Base-by-base conservation (phyloP, 768 basidiomycete genomes). In the Suillus sp. region DNA sequence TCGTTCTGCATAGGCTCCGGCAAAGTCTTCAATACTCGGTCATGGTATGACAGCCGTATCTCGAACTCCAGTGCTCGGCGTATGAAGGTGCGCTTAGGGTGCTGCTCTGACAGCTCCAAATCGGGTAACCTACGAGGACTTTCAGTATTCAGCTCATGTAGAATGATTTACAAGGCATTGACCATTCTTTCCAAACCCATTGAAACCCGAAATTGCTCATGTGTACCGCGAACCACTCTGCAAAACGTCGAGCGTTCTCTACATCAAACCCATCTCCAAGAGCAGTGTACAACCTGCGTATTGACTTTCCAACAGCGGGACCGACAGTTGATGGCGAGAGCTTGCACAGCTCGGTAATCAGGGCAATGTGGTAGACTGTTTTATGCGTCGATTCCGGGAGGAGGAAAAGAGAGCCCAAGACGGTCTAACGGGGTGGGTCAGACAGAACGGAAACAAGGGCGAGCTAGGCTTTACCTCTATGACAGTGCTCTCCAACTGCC, bases 141-240 rank as follows among this genome's bases (percentile, higher is more conserved):
- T 37, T 62, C 58, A 55, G 55, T 10, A 56, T 6, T 59, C 10
- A 34, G 40, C 11, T 18, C 51, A 61, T 14, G 34, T 10, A 61
- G 4, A 16, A 38, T 13, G 32, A 61, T 1, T 22, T 16, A 2
- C 43, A 51, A 40, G 30, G 18, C 6, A 77, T 88, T 51, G 59
- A 95, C 96, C 97, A 99, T 83, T 99, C 97, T 71, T 94, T 96
- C 97, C 97, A 99, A 16, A 97, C 94, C 97, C 97, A 99, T 70
- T 90, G 88, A 78, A 98, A 99, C 30, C 89, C 90, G 74, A 98
- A 99, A 77, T 99, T 99, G 67, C 93, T 96, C 88, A 99, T 90
- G 70, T 99, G 97, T 2, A 92, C 83, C 2, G 93, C 84, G 68
- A 99, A 97, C 97, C 97, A 99, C 64, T 98, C 95, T 0, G 92